Base-by-base conservation (phyloP, 2,329 filamentous ascomycete species). In the Aspergillus tanneri region DNA sequence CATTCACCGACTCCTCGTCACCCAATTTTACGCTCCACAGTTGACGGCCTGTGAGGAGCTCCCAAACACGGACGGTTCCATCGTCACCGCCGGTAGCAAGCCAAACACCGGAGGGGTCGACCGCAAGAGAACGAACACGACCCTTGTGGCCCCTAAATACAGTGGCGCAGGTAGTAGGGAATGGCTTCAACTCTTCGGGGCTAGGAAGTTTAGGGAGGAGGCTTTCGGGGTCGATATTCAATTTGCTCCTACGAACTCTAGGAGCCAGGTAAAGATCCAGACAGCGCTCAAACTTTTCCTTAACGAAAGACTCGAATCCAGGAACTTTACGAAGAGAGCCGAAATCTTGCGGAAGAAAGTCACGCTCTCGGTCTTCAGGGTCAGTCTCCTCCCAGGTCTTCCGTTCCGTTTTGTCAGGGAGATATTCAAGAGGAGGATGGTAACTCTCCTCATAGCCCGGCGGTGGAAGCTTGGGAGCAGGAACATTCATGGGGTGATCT, bases 361-460 rank as follows among this genome's bases (percentile, higher is more conserved):
- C 88, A 65, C 86, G 90, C 60, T 95, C 89, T 47, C 91, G 80
- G 55, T 99, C 93, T 67, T 97, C 93, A 2, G 89, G 87, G 55
- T 97, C 92, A 21, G 82, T 78, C 43, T 87, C 82, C 62, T 95
- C 84, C 93, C 93, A 99, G 11, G 81, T 80, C 57, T 88, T 84
- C 67, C 80, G 88, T 74, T 99, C 93, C 30, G 88, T 84, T 62
- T 86, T 83, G 46, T 88, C 87, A 1, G 92, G 95, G 2, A 99
- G 76, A 67, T 97, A 99, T 74, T 99, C 93, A 3, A 87, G 82
- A 41, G 95, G 93, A 19, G 93, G 93, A 70, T 97, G 96, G 69
- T 99, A 97, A 64, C 90, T 96, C 68, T 96, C 83, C 62, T 96
- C 91, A 68, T 96, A 96, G 43, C 90, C 90, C 22, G 93, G 93